phyloP scores from a whole-genome alignment of 257 asterid genomes.

The Rehmannia glutinosa region DNA sequence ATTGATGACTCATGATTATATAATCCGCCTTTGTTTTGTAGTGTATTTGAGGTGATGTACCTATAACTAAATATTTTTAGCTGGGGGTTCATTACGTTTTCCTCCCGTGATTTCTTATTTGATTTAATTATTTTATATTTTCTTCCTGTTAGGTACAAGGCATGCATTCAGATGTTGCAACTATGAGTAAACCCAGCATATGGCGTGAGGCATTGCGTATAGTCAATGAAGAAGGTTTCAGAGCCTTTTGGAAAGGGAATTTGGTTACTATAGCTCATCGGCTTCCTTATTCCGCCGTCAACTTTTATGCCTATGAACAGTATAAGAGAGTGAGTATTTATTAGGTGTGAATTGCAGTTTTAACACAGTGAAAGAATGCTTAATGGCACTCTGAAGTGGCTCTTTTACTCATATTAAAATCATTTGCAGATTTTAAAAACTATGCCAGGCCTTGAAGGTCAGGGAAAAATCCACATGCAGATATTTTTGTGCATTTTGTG shows the following conservation, averaged over 20 bases:
- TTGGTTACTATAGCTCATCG: constrained; percentile 92
- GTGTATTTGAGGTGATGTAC: not conserved
- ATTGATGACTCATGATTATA: not conserved
- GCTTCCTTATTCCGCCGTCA: constrained; percentile 82
- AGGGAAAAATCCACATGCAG: constrained; percentile 37
- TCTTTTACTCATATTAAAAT: not conserved
- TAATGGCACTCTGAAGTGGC: not conserved
- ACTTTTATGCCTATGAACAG: constrained; percentile 74
- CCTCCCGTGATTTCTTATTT: not conserved
- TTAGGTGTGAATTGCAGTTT: not conserved
- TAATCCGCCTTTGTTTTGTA: not conserved
- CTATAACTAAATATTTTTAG: not conserved
- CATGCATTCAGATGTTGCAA: constrained; percentile 85
- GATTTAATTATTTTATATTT: not conserved
- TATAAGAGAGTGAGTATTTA: constrained; percentile 64
- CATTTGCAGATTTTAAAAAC: constrained; percentile 59
- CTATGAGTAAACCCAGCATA: constrained; percentile 67
- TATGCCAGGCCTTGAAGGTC: constrained; percentile 52
- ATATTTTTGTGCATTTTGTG: constrained; percentile 63
- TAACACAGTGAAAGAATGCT: not conserved
- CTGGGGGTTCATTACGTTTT: not conserved
- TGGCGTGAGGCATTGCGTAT: constrained; percentile 73
- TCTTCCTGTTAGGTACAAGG: constrained; percentile 68
- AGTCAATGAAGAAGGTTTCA: constrained; percentile 80
- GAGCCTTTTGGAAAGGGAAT: constrained; percentile 97